Evolutionary conservation across 2,329 filamentous ascomycete species (phyloP).

Genomic region (Paracorniculantispora psalliotae): DNA sequence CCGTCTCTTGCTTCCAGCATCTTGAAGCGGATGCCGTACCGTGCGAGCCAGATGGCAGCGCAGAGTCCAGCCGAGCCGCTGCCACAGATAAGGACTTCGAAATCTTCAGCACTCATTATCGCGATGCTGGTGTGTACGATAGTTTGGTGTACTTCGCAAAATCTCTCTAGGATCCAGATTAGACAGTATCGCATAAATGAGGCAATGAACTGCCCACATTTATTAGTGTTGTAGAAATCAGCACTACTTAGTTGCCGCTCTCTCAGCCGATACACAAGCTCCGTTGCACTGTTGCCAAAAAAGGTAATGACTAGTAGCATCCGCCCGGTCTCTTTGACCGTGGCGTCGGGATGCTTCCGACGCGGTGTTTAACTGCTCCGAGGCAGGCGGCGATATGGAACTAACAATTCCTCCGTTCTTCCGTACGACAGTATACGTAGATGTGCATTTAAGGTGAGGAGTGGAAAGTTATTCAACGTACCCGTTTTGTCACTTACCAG

Average conservation of each 20-base stretch:
- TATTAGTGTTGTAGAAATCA: too few species aligned
- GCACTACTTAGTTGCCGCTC: too few species aligned
- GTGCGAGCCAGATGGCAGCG: conserved; percentile 56
- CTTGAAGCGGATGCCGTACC: conserved; percentile 49
- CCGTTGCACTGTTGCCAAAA: not conserved
- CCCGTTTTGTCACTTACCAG: not conserved
- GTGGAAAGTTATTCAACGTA: not conserved
- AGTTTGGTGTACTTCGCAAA: too few species aligned
- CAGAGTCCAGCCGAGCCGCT: conserved; percentile 58
- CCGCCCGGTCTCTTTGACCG: not conserved
- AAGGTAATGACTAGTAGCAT: not conserved
- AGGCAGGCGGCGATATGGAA: not conserved
- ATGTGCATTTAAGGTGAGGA: not conserved
- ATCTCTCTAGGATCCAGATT: too few species aligned
- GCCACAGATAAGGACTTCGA: conserved; percentile 56
- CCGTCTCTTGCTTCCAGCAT: conserved; percentile 54
- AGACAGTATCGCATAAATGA: too few species aligned
- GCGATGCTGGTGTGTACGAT: too few species aligned
- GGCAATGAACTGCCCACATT: too few species aligned
- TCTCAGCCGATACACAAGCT: not conserved
- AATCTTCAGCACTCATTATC: not conserved
- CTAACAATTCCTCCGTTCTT: not conserved
- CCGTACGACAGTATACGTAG: not conserved
- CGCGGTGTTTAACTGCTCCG: not conserved
- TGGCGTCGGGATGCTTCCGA: not conserved